Evolutionary conservation across 2,329 filamentous ascomycete species (phyloP).

Genomic region (Exophiala alcalophila): DNA sequence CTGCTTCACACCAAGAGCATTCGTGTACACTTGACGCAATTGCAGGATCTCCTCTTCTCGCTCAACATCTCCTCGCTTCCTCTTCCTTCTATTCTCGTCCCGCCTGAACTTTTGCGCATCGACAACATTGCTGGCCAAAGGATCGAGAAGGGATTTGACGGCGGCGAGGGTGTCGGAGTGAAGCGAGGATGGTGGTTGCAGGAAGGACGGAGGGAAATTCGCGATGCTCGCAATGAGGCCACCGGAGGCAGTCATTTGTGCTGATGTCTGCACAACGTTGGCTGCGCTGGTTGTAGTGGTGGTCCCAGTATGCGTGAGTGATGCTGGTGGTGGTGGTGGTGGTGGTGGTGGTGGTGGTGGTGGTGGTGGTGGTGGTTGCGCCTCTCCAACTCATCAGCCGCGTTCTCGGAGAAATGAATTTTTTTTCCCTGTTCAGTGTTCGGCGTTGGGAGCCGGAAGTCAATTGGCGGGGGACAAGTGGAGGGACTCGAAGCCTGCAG

Average conservation of each 20-base stretch:
- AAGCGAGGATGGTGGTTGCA: conserved; percentile 68
- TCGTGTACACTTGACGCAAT: conserved; percentile 75
- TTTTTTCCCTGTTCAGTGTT: no score
- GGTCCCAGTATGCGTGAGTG: no score
- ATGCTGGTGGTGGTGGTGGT: no score
- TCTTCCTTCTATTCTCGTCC: conserved; percentile 59
- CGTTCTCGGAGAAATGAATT: no score
- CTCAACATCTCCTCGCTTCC: conserved; percentile 35
- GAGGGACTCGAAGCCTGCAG: no score
- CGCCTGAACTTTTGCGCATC: conserved; percentile 68
- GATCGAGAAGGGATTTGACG: conserved; percentile 77
- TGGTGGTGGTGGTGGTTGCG: no score
- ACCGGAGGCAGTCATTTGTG: conserved; percentile 2
- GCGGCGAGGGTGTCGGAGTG: conserved; percentile 68
- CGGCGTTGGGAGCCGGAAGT: no score
- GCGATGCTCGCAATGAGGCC: conserved; percentile 57
- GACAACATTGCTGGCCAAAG: conserved; percentile 69
- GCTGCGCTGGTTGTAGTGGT: conserved; percentile 1
- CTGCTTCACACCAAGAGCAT: conserved; percentile 83
- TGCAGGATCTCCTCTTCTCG: conserved; percentile 60
- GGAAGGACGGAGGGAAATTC: conserved; percentile 66
- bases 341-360: no score
- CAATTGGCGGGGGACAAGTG: no score
- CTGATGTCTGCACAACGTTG: conserved; percentile 2
- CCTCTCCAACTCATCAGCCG: no score